phyloP scores from a whole-genome alignment of 2,329 filamentous ascomycete species.

The Rugonectria rugulosa region DNA sequence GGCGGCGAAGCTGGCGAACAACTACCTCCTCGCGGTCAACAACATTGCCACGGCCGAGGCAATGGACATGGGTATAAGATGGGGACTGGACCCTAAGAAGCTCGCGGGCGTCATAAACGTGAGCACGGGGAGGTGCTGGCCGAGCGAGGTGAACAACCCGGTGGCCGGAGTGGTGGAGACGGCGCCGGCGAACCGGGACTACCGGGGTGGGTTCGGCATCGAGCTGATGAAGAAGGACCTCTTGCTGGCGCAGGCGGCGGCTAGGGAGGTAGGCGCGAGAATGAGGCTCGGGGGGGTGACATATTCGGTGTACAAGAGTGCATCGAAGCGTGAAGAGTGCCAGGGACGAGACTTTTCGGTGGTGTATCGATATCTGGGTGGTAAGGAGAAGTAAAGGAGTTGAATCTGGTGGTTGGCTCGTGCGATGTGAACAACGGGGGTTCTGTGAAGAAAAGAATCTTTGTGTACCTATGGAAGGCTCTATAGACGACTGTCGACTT shows the following conservation, averaged over 20 bases:
- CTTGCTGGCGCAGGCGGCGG: constrained; percentile 74
- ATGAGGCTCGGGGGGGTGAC: constrained; percentile 71
- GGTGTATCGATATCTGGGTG: constrained; percentile 75
- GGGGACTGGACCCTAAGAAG: constrained; percentile 67
- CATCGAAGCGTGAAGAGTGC: constrained; percentile 67
- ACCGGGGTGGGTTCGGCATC: constrained; percentile 79
- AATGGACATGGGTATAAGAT: constrained; percentile 70
- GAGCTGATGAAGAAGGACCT: constrained; percentile 84
- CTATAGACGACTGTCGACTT: no score
- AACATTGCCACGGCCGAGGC: constrained; percentile 78
- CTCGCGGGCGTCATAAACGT: constrained; percentile 90
- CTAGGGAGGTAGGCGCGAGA: constrained; percentile 69
- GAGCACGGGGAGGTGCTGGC: constrained; percentile 95
- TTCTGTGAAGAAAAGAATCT: no score
- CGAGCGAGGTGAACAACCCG: constrained; percentile 94
- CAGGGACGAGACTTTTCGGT: constrained; percentile 82
- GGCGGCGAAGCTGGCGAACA: constrained; percentile 94
- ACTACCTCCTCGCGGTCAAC: constrained; percentile 93
- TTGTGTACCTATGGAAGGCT: no score
- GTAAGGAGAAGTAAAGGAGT: constrained; percentile 56
- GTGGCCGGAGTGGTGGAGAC: constrained; percentile 83
- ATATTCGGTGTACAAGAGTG: constrained; percentile 71
- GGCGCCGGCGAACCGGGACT: constrained; percentile 79
- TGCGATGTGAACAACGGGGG: neutral
- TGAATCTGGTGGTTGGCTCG: no score